Base-by-base conservation (phyloP, 2,329 filamentous ascomycete genomes). In the Sporothrix pallida region DNA sequence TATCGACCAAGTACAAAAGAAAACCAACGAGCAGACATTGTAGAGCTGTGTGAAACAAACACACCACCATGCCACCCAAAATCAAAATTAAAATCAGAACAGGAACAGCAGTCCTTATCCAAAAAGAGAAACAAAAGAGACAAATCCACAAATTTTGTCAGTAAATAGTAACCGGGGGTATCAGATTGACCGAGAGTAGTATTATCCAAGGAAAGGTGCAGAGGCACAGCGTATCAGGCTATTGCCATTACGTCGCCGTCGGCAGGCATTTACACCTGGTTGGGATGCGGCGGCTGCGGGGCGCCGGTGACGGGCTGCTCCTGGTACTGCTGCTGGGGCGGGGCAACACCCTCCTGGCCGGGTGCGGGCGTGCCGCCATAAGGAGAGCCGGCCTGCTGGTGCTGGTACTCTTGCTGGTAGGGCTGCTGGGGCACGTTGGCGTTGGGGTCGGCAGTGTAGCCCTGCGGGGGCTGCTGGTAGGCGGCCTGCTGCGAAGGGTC, bases 231-330 rank as follows among this genome's bases (percentile, higher is more conserved):
- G 5, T 5, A 5, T 2, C 2, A 5, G 5, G 31, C 5, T 5
- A 5, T 31, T 31, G 31, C 5, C 31, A 31, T 31, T 5, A 5
- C 5, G 2, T 2, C 5, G 3, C 31, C 5, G n/a, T n/a, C n/a
- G n/a, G n/a, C n/a, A n/a, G n/a, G n/a, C n/a, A 56, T 10, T 26
- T 56, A 56, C 9, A 56, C 13, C 9, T 56, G n/a, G 52, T 54
- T 56, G n/a, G 84, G 82, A 48, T 83, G 79, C 46, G 85, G 65
- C 50, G 48, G 67, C 46, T 26, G 23, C 15, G 48, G 48, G 23
- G 67, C 48, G 17, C 48, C 67, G 26, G 31, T 44, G 26, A 58
- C 50, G 31, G 68, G 68, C 52, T 70, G 68, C 68, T 70, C 26
- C 31, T 58, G 52, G 68, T 70, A 70, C 68, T 70, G 68, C 68